Evolutionary conservation across 1,284 basidiomycete genomes (phyloP).

Genomic region (Moniliella sp.): DNA sequence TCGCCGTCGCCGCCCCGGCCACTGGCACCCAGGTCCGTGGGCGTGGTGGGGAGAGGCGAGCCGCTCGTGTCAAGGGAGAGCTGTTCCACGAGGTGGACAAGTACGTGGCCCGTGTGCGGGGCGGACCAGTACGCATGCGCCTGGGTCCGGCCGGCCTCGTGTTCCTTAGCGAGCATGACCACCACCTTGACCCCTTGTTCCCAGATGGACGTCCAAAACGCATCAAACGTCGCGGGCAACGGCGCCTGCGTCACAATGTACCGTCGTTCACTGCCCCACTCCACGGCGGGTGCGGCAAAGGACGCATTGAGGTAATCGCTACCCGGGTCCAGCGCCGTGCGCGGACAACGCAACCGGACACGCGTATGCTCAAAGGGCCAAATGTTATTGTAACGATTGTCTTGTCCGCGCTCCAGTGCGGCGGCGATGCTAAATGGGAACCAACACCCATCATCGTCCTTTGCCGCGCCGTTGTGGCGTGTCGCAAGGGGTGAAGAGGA

Average conservation of each 20-base stretch:
- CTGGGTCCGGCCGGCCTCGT: conserved; percentile 68
- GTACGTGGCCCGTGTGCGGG: too few species aligned
- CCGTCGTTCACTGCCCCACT: conserved; percentile 33
- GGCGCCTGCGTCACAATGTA: conserved; percentile 96
- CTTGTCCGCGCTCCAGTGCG: conserved; percentile 75
- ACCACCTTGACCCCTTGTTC: conserved; percentile 41
- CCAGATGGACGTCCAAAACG: conserved; percentile 64
- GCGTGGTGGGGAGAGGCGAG: too few species aligned
- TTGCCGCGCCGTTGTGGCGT: too few species aligned
- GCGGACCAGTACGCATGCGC: conserved; percentile 77
- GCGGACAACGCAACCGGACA: conserved; percentile 14
- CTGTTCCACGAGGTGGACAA: too few species aligned
- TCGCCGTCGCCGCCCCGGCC: background rate
- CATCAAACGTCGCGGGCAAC: conserved; percentile 61
- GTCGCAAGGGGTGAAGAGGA: background rate
- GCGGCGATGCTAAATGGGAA: conserved; percentile 83
- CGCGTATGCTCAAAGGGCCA: conserved; percentile 76
- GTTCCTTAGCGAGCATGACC: conserved; percentile 64
- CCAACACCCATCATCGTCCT: too few species aligned
- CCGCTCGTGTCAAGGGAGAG: too few species aligned
- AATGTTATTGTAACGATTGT: conserved; percentile 69
- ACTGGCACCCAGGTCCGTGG: too few species aligned
- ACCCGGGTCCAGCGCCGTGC: conserved; percentile 7
- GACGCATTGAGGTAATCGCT: conserved; percentile 28
- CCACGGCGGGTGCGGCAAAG: conserved; percentile 14